A percentile compares a stretch with the other conserved stretches of the same genome.
These are phyloP conservation scores for Solanum bulbocastanum DNA, from an alignment of 257 asterid species.

Conservation along the genomic window DNA sequence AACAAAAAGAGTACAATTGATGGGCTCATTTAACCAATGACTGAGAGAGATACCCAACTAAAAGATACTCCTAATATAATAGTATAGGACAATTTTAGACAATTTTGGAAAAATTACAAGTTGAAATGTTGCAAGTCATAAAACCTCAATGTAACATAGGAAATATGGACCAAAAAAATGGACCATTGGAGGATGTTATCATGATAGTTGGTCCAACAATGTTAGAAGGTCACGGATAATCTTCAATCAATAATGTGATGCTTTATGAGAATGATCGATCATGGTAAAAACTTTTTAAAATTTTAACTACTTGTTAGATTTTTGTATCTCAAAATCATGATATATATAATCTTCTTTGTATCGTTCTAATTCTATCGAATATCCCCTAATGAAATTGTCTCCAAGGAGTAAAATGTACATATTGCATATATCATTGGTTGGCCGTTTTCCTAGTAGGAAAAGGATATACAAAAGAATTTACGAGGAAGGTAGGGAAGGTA, in stretches of 20 bases:
- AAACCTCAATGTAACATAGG: not conserved
- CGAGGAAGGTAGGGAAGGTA: not conserved
- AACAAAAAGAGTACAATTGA: not conserved
- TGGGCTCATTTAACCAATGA: not conserved
- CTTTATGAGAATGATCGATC: not conserved
- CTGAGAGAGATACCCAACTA: not conserved
- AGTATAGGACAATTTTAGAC: not conserved
- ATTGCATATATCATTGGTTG: not conserved
- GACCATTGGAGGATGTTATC: not conserved
- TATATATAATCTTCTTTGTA: not conserved
- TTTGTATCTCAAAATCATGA: not conserved
- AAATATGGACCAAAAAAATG: not conserved
- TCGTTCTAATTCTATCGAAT: not conserved
- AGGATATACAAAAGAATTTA: not conserved
- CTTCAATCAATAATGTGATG: not conserved
- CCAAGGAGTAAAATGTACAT: not conserved
- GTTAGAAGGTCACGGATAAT: not conserved
- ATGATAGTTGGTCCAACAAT: not conserved
- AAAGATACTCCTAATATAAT: not conserved
- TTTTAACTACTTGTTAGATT: not conserved
- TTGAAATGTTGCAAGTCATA: not conserved
- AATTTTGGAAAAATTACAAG: not conserved
- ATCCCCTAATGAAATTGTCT: not conserved
- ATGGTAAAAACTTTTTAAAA: not conserved
- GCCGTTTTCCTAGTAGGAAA: not conserved